Evolutionary conservation across 352 stramenopile genomes (phyloP), one percentile per base, ranked within the genome.

Genomic region (Globisporangium canariense): DNA sequence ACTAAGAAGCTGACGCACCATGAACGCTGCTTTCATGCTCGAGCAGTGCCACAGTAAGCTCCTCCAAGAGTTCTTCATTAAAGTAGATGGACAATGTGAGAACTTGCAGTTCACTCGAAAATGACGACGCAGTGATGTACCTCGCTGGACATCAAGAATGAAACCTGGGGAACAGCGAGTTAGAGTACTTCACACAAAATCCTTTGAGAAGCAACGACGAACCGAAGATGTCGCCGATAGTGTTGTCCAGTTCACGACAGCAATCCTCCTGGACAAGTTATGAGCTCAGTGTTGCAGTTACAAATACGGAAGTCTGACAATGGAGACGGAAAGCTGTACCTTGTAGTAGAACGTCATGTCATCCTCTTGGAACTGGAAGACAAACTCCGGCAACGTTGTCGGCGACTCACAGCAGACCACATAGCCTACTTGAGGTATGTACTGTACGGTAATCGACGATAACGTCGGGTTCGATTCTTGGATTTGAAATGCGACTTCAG

Each of bases 341-440:
- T 96, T 96, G 77, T 93, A 96, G 58, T 92, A 94, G 64, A 93
- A 93, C 2, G 85, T 92, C 2, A 78, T 77, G 22, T 93, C 84
- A 50, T 93, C 86, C 78, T 94, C 86, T 81, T 94, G 85, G 62
- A 94, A 96, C 69, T 96, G 87, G 60, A 94, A 96, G 13, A 90
- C 73, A 41, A 96, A 96, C 49, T 89, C 82, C 20, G 83, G 73
- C 14, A 93, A 60, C 43, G 75, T 78, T 28, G 79, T 92, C 10
- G 77, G 71, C 5, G 81, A 79, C 62, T 92, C 79, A 51, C 83
- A 93, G 58, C 80, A 91, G 34, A 96, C 85, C 14, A 93, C 86
- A 68, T 94, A 96, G 11, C 88, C 88, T 38, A 94, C 80, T 81
- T 93, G 88, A 61, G 88, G 86, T 50, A 94, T 93, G 58, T 93